Evolutionary conservation across 179 eudicot genomes (phyloP).

Genomic region (Spinacia oleracea): DNA sequence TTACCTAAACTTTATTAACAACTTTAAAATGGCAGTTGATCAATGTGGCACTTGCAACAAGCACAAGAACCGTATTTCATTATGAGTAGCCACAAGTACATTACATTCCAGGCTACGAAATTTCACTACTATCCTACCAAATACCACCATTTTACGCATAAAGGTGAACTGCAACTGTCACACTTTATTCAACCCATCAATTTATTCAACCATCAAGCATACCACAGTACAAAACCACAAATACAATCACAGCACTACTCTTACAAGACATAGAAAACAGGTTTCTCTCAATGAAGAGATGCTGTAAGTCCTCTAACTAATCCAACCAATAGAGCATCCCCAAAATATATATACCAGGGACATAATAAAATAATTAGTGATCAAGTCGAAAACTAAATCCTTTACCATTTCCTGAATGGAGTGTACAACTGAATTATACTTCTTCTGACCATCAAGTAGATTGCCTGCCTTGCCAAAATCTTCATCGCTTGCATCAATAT

Average conservation of each 20-base stretch:
- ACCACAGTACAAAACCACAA: background rate
- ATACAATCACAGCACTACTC: background rate
- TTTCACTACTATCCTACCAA: background rate
- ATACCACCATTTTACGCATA: background rate
- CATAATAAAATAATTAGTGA: background rate
- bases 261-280: background rate
- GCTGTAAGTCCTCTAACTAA: background rate
- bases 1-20: too few species aligned
- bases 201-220: too few species aligned
- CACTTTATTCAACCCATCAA: background rate
- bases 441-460: constrained; percentile 92
- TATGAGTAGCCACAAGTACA: background rate
- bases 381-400: constrained; percentile 1
- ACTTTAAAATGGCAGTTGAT: too few species aligned
- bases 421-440: constrained; percentile 95
- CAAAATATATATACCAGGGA: background rate
- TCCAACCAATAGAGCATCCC: constrained; percentile 7
- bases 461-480: constrained; percentile 63
- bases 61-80: too few species aligned
- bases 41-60: too few species aligned
- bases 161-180: background rate
- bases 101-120: background rate
- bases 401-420: constrained; percentile 97
- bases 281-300: background rate
- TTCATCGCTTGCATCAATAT: constrained; percentile 51